These are phyloP conservation scores for Pichia sp. DNA, from an alignment of 1,139 yeast genomes.

Conservation along the genomic window DNA sequence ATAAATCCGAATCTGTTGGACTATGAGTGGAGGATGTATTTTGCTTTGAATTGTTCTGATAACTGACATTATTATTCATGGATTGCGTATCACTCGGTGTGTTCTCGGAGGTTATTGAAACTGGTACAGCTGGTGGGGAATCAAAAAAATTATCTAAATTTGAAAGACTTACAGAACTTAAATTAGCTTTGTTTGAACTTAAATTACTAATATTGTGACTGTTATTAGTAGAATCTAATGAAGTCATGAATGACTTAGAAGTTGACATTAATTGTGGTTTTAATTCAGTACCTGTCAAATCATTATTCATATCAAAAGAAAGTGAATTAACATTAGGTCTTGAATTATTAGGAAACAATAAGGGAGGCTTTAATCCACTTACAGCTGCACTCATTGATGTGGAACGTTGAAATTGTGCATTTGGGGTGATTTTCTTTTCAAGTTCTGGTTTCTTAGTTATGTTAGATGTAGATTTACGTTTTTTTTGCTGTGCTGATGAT, in stretches of 20 bases:
- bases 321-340: background rate
- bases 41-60: background rate
- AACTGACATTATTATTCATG: background rate
- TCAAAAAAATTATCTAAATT: constrained; percentile 10
- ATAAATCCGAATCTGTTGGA: constrained; percentile 23
- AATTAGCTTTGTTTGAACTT: background rate
- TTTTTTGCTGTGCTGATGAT: background rate
- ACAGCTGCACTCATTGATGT: constrained; percentile 25
- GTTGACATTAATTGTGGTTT: background rate
- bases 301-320: background rate
- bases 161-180: constrained; percentile 6
- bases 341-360: constrained; percentile 19
- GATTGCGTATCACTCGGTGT: background rate
- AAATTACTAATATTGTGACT: background rate
- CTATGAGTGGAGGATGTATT: constrained; percentile 14
- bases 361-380: constrained; percentile 24
- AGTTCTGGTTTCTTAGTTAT: background rate
- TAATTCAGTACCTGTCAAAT: background rate
- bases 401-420: constrained; percentile 10
- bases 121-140: constrained; percentile 7
- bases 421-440: background rate
- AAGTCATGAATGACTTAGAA: background rate
- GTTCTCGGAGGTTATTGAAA: background rate
- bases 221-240: background rate
- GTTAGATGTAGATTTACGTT: background rate